Conservation (phyloP, 106 monocot species). For the Narthecium ossifragum region DNA sequence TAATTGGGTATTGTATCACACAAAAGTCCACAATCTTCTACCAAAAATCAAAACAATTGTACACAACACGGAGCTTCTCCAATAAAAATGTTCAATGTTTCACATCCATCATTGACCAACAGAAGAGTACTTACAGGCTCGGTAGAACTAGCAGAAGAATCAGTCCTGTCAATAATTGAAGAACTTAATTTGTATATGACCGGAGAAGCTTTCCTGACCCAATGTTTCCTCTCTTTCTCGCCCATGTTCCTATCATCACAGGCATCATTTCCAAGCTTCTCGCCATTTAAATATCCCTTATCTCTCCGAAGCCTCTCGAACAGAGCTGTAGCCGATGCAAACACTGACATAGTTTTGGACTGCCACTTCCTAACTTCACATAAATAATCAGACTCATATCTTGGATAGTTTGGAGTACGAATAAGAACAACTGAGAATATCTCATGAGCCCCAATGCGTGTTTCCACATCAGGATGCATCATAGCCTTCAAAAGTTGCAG, state of each 20-base stretch:
- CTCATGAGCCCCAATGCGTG: conserved; percentile 69
- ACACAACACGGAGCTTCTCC: too few species aligned
- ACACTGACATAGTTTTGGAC: conserved; percentile 83
- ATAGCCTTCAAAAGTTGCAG: conserved; percentile 76
- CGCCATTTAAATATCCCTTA: conserved; percentile 38
- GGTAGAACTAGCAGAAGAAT: conserved; percentile 18
- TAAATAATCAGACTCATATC: conserved; percentile 17
- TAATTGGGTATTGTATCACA: too few species aligned
- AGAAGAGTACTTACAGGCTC: conserved; percentile 39
- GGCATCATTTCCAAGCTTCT: conserved; percentile 29
- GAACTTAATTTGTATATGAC: conserved; percentile 56
- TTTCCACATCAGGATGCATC: conserved; percentile 83
- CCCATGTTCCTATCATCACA: conserved; percentile 21
- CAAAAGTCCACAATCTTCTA: too few species aligned
- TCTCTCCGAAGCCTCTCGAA: conserved; percentile 67
- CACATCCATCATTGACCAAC: too few species aligned
- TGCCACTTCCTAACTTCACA: conserved; percentile 66
- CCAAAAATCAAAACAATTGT: too few species aligned
- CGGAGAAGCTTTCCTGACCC: conserved; percentile 46
- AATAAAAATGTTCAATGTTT: too few species aligned
- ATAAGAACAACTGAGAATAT: conserved; percentile 90
- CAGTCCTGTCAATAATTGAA: conserved; percentile 55
- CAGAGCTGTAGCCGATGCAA: conserved; percentile 95
- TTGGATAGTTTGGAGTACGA: conserved; percentile 66
- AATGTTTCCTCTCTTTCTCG: conserved; percentile 42